Evolutionary conservation across 768 basidiomycete genomes (phyloP).

Genomic region (Dioszegia crocea): DNA sequence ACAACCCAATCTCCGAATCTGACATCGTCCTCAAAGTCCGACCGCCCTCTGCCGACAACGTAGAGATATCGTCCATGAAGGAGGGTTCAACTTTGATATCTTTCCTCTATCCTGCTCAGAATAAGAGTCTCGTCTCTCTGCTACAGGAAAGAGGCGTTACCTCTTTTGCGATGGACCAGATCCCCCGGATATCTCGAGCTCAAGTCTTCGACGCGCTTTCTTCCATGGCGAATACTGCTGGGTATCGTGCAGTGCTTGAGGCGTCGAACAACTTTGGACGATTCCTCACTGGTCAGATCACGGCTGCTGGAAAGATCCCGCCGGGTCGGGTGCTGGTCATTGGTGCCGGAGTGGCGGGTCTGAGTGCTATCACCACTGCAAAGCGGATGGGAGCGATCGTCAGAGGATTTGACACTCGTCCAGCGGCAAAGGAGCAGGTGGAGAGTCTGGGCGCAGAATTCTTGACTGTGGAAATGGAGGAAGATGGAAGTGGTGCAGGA

Average conservation of each 20-base stretch:
- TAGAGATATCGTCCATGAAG: conserved; percentile 63
- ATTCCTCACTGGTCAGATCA: conserved; percentile 85
- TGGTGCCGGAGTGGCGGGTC: conserved; percentile 81
- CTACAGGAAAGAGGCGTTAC: conserved; percentile 65
- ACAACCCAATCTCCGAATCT: conserved; percentile 4
- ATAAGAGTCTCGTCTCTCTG: conserved; percentile 67
- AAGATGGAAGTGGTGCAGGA: conserved; percentile 75
- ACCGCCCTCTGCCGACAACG: conserved; percentile 60
- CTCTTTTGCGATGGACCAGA: conserved; percentile 78
- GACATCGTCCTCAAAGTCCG: conserved; percentile 85
- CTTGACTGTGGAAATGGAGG: conserved; percentile 71
- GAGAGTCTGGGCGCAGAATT: conserved; percentile 87
- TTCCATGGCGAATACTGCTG: conserved; percentile 92
- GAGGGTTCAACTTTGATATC: conserved; percentile 75
- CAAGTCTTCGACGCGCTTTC: conserved; percentile 86
- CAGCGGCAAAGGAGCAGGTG: conserved; percentile 81
- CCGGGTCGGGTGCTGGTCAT: conserved; percentile 83
- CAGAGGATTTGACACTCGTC: conserved; percentile 78
- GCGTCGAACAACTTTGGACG: conserved; percentile 85
- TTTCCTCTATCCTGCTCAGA: conserved; percentile 78
- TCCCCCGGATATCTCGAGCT: conserved; percentile 83
- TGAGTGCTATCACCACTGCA: conserved; percentile 82
- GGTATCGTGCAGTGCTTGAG: conserved; percentile 86
- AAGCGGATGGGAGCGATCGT: conserved; percentile 78
- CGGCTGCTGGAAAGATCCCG: conserved; percentile 71